Evolutionary conservation across 179 eudicot genomes (phyloP), one percentile per base, ranked within the genome.

Genomic region (Patellifolia procumbens): DNA sequence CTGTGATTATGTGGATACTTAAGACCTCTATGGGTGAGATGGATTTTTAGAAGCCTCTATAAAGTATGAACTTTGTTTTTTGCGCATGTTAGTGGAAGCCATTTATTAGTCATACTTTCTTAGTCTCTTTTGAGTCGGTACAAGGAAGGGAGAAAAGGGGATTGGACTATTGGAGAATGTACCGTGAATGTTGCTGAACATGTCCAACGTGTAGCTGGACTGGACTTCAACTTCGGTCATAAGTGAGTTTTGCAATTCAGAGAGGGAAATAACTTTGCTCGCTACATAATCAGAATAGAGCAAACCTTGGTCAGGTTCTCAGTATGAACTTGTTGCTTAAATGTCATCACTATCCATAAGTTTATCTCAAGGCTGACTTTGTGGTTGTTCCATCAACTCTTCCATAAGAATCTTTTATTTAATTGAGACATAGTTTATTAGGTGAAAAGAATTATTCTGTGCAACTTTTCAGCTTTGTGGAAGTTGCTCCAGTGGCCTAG

Each of bases 21-120:
- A n/a, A n/a, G n/a, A n/a, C n/a, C n/a, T n/a, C n/a, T n/a, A 29
- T 10, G 69, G 43, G 29, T 74, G 45, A 35, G 49, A 72, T 32
- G 46, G 39, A 24, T 56, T n/a, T n/a, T n/a, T n/a, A n/a, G n/a
- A n/a, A n/a, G n/a, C 26, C 19, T 59, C 7, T 34, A 15, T 62
- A 45, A 52, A 53, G n/a, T 37, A 20, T 68, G 71, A 9, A n/a
- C 3, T 3, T 70, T 48, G 42, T 48, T 2, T 39, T 39, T 5
- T n/a, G n/a, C n/a, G 15, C 51, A 29, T n/a, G 22, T 31, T 35
- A 46, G 20, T 46, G 42, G 60, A 13, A 45, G 32, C 31, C n/a
- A 52, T 35, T 48, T 1, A 17, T 26, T 20, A 29, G 62, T 17
- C 49, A 35, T 56, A 35, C 64, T 72, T 70, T 35, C 31, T 1